Percentiles rank a stretch among this genome's conserved stretches.
These are phyloP conservation scores for Kodamaea restingae DNA, from an alignment of 805 yeast genomes.

Conservation along the genomic window DNA sequence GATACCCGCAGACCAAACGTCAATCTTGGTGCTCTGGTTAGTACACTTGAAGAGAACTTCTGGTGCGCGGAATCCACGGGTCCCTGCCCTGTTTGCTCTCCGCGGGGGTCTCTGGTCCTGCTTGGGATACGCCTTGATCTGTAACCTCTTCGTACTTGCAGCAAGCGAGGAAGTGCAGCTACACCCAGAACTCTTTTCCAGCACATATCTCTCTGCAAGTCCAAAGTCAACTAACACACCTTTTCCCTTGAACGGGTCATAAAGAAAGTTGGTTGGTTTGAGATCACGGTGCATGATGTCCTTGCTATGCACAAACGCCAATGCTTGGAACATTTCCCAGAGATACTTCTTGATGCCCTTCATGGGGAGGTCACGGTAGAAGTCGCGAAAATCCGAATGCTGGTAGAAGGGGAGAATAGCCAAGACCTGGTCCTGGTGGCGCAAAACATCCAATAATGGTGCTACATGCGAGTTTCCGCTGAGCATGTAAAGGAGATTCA, in stretches of 20 bases:
- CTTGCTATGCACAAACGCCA: slow-evolving; percentile 53
- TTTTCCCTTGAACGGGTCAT: slow-evolving; percentile 57
- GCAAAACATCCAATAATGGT: slow-evolving; percentile 81
- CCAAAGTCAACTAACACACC: slow-evolving; percentile 94
- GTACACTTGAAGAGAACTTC: slow-evolving; percentile 86
- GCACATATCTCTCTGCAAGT: slow-evolving; percentile 60
- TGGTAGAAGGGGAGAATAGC: slow-evolving; percentile 89
- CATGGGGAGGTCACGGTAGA: slow-evolving; percentile 74
- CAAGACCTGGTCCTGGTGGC: slow-evolving; percentile 87
- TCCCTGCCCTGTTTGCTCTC: slow-evolving; percentile 95
- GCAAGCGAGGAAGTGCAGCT: slow-evolving; percentile 43
- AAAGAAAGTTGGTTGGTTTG: slow-evolving; percentile 62
- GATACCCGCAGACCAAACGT: slow-evolving; percentile 92
- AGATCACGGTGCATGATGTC: slow-evolving; percentile 42
- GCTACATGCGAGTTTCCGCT: slow-evolving; percentile 74
- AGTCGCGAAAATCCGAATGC: slow-evolving; percentile 86
- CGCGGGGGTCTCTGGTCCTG: slow-evolving; percentile 85
- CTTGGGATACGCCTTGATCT: slow-evolving; percentile 63
- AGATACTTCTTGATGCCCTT: slow-evolving; percentile 79
- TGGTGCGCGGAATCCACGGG: slow-evolving; percentile 93
- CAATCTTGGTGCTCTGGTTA: slow-evolving; percentile 76
- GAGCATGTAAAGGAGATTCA: slow-evolving; percentile 66
- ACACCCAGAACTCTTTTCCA: slow-evolving; percentile 37
- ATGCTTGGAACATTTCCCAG: slow-evolving; percentile 72
- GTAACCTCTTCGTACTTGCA: slow-evolving; percentile 18